Evolutionary conservation across 2,329 filamentous ascomycete species (phyloP).

Genomic region (Fusarium coicis): DNA sequence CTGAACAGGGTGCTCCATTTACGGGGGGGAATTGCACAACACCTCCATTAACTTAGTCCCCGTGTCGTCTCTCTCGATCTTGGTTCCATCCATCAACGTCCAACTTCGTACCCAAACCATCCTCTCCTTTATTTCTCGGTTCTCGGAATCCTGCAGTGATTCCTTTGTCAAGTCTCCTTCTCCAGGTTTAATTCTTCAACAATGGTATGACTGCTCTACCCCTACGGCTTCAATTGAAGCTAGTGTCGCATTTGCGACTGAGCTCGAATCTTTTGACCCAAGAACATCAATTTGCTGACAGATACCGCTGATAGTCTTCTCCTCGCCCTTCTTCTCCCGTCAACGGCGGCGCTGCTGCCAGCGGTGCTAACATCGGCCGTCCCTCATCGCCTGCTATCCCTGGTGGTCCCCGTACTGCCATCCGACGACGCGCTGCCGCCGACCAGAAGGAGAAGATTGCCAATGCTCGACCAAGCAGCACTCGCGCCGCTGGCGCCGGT

Average conservation of each 20-base stretch:
- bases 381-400: slow-evolving; percentile 89
- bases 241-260: slow-evolving; percentile 38
- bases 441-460: slow-evolving; percentile 98
- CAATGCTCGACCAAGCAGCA: slow-evolving; percentile 92
- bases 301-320: slow-evolving; percentile 59
- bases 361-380: slow-evolving; percentile 77
- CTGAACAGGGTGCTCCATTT: slow-evolving; percentile 33
- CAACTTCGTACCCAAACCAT: slow-evolving; percentile 11
- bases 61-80: slow-evolving; percentile 33
- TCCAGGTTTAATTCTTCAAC: slow-evolving; percentile 32
- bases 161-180: slow-evolving; percentile 41
- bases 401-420: slow-evolving; percentile 93
- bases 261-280: not conserved
- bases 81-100: slow-evolving; percentile 41
- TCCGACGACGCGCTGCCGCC: slow-evolving; percentile 93
- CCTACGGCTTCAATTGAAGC: slow-evolving; percentile 19
- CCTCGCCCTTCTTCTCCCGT: slow-evolving; percentile 70
- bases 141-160: slow-evolving; percentile 50
- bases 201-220: slow-evolving; percentile 47
- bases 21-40: slow-evolving; percentile 34
- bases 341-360: slow-evolving; percentile 66
- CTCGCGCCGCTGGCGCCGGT: slow-evolving; percentile 90
- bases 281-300: slow-evolving; percentile 10
- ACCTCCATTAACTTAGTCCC: slow-evolving; percentile 44
- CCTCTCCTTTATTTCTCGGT: slow-evolving; percentile 35